Evolutionary conservation across 1,139 yeast species (phyloP).

Genomic region (Zygoascus hellenicus): DNA sequence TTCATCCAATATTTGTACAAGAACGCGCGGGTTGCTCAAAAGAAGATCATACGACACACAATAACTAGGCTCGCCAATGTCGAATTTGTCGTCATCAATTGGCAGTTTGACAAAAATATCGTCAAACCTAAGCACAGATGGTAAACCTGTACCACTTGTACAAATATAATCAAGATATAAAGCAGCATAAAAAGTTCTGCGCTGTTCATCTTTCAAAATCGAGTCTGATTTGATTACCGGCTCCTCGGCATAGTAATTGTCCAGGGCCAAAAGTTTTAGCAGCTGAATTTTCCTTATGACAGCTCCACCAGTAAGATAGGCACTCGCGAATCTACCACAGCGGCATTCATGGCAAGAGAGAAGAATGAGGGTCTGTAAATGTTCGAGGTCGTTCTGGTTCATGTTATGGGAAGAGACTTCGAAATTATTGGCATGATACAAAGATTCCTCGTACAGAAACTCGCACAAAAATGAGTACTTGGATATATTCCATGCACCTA

Average conservation of each 20-base stretch:
- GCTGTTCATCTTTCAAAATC: neutral
- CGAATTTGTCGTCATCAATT: conserved; percentile 3
- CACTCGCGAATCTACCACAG: conserved; percentile 15
- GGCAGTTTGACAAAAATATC: conserved; percentile 2
- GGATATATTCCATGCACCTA: conserved; percentile 24
- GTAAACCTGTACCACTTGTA: neutral
- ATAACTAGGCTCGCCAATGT: conserved; percentile 1
- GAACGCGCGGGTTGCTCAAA: conserved; percentile 3
- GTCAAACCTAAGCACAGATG: neutral
- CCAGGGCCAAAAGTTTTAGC: neutral
- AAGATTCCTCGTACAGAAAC: conserved; percentile 25
- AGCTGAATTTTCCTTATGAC: conserved; percentile 1
- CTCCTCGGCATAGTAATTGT: neutral
- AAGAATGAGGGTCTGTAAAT: conserved; percentile 26
- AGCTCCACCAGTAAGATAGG: neutral
- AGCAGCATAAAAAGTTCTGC: conserved; percentile 1
- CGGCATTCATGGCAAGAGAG: conserved; percentile 26
- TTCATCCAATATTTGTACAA: neutral
- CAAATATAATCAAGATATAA: neutral
- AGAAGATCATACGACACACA: neutral
- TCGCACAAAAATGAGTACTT: conserved; percentile 17
- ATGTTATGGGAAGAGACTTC: conserved; percentile 13
- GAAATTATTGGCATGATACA: conserved; percentile 21
- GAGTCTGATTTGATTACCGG: neutral
- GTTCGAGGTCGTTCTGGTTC: conserved; percentile 17